These are phyloP conservation scores for Blastocystis sp. DNA, from an alignment of 352 stramenopile species.

Conservation along the genomic window DNA sequence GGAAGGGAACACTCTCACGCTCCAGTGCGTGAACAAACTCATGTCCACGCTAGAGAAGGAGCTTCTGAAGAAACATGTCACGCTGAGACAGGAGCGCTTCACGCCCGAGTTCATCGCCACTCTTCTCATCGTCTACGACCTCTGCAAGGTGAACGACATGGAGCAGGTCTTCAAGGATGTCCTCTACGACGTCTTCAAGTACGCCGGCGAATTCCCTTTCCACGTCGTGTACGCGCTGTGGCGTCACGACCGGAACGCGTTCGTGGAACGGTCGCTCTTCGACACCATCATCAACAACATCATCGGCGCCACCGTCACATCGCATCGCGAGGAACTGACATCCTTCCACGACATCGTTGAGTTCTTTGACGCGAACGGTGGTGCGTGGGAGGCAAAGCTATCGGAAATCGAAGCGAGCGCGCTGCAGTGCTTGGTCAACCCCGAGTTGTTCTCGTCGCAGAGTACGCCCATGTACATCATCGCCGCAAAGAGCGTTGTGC, in stretches of 20 bases:
- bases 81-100: background rate
- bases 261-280: background rate
- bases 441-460: background rate
- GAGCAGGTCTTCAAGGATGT: background rate
- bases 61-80: background rate
- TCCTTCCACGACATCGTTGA: background rate
- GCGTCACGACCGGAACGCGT: background rate
- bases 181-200: background rate
- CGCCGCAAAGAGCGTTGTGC: background rate
- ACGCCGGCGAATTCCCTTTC: background rate
- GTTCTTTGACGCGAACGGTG: background rate
- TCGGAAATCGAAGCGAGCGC: background rate
- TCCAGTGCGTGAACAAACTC: background rate
- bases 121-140: constrained; percentile 16
- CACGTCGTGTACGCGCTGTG: constrained; percentile 8
- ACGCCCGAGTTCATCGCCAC: constrained; percentile 1
- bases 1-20: background rate
- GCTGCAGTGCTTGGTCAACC: constrained; percentile 11
- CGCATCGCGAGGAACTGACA: background rate
- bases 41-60: background rate
- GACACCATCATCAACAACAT: constrained; percentile 18
- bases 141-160: background rate
- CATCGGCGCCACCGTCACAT: background rate
- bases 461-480: background rate
- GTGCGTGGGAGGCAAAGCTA: background rate